Percentiles rank a stretch among this genome's conserved stretches.
These are phyloP conservation scores for Kazachstania kunashirensis DNA, from an alignment of 805 yeast species.

Conservation along the genomic window DNA sequence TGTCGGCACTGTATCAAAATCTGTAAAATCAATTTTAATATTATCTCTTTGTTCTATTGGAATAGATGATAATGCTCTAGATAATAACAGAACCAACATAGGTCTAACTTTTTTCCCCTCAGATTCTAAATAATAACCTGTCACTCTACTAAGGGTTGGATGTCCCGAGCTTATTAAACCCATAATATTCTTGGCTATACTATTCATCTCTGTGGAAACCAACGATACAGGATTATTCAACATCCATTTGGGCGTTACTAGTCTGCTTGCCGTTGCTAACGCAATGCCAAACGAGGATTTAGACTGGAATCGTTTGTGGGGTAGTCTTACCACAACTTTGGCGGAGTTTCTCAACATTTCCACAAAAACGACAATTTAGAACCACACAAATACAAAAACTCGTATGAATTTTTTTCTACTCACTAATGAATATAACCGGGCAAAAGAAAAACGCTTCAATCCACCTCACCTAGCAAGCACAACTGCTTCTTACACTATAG, in stretches of 20 bases:
- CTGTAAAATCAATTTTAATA: constrained; percentile 49
- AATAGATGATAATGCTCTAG: constrained; percentile 70
- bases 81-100: constrained; percentile 68
- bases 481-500: too few relatives aligned
- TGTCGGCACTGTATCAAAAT: constrained; percentile 35
- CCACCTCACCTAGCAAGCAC: too few relatives aligned
- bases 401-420: not conserved
- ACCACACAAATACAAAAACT: not conserved
- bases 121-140: constrained; percentile 91
- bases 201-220: constrained; percentile 89
- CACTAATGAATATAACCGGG: too few relatives aligned
- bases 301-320: constrained; percentile 5
- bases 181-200: constrained; percentile 79
- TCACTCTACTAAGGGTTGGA: constrained; percentile 82
- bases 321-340: not conserved
- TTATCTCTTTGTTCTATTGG: constrained; percentile 62
- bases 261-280: constrained; percentile 58
- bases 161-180: constrained; percentile 84
- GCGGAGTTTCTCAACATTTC: not conserved
- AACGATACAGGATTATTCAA: constrained; percentile 79
- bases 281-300: constrained; percentile 43
- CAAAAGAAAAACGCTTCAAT: too few relatives aligned
- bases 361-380: not conserved
- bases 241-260: constrained; percentile 54
- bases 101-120: constrained; percentile 96